phyloP scores from a whole-genome alignment of 2,329 filamentous ascomycete genomes.

The Tothia fuscella region DNA sequence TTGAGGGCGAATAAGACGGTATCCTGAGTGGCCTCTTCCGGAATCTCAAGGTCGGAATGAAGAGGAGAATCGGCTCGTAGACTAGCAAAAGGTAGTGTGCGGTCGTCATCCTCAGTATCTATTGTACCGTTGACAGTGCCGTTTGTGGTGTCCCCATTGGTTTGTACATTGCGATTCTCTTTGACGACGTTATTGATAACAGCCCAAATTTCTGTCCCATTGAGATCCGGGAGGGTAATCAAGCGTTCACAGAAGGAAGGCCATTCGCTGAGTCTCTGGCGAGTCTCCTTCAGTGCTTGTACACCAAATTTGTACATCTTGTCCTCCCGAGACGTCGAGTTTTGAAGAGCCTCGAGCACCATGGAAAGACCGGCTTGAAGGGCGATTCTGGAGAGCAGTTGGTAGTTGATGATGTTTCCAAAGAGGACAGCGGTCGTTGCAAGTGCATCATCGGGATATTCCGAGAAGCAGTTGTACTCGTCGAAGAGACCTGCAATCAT shows the following conservation, averaged over 20 bases:
- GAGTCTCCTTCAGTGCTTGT: constrained; percentile 83
- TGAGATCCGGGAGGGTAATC: constrained; percentile 67
- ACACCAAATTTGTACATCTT: constrained; percentile 98
- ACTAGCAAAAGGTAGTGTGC: constrained; percentile 59
- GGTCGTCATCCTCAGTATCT: constrained; percentile 27
- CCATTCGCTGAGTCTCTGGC: constrained; percentile 78
- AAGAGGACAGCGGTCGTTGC: constrained; percentile 95
- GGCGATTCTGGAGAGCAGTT: constrained; percentile 78
- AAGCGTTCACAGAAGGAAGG: constrained; percentile 86
- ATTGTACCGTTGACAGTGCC: constrained; percentile 52
- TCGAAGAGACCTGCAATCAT: constrained; percentile 98
- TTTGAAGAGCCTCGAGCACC: constrained; percentile 91
- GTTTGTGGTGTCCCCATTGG: constrained; percentile 39
- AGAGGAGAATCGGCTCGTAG: constrained; percentile 63
- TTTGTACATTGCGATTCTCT: constrained; percentile 48
- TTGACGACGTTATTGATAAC: constrained; percentile 72
- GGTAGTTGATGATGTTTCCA: constrained; percentile 89
- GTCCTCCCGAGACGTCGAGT: constrained; percentile 45
- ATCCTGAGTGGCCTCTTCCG: constrained; percentile 73
- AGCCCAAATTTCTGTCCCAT: constrained; percentile 71
- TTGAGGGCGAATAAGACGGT: constrained; percentile 94
- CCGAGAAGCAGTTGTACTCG: constrained; percentile 88
- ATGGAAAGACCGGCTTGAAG: constrained; percentile 91
- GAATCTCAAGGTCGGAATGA: constrained; percentile 57
- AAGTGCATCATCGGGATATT: constrained; percentile 90